Base-by-base conservation (phyloP, 495 filamentous ascomycete species). In the Penicillium turbatum region DNA sequence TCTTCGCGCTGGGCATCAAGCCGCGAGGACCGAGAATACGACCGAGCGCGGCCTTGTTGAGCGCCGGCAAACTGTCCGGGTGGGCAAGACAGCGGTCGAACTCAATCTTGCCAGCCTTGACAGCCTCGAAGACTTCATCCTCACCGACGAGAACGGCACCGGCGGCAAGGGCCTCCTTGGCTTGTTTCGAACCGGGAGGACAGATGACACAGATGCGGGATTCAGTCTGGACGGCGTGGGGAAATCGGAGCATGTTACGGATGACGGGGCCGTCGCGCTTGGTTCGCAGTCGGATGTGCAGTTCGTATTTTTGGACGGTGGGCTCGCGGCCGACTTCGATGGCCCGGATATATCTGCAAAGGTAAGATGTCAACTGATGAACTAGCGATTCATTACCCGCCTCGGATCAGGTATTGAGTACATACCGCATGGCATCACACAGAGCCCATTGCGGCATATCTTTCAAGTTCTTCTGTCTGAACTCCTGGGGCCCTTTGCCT, bases 11-110 rank as follows among this genome's bases (percentile, higher is more conserved):
- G 17, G 93, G 93, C 95, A 98, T 97, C 64, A 98, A 70, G 8
- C 90, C 90, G 64, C 79, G 81, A 13, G 93, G 93, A 65, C 93
- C 93, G 10, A 98, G 78, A 38, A 97, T 81, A 61, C 85, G 80
- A 45, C 85, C 92, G 51, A 98, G 65, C 3, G 75, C 79, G 26
- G 88, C 86, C 72, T 90, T 90, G 67, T 86, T 87, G 57, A 96
- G 73, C 24, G 82, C 81, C 17, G 73, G 70, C 57, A 90, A 72
- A 63, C 83, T 88, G 53, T 92, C 87, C 19, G 78, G 78, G 64
- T 97, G 92, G 67, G 87, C 91, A 53, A 98, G 84, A 57, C 89
- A 87, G 45, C 89, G 81, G 64, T 97, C 95, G 64, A 97, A 98
- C 6, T 89, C 81, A 31, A 97, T 86, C 39, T 75, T 72, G 30